phyloP scores from a whole-genome alignment of 257 asterid species.

The Lavandula angustifolia region DNA sequence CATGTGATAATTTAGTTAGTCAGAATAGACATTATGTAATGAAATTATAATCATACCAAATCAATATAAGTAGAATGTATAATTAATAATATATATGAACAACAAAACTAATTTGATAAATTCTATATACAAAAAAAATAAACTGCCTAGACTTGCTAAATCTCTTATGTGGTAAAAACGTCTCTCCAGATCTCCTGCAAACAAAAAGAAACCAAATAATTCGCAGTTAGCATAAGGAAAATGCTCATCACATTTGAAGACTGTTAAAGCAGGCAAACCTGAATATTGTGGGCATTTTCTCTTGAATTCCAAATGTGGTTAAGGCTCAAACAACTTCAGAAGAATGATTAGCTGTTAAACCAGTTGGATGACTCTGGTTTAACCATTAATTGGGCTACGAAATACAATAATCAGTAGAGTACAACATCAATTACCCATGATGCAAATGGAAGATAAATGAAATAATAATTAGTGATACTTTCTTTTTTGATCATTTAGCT shows the following conservation, averaged over 20 bases:
- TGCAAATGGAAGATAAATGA: neutral
- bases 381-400: neutral
- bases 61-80: no score
- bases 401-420: neutral
- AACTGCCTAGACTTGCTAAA: no score
- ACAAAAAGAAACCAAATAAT: neutral
- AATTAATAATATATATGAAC: no score
- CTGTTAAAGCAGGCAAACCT: conserved; percentile 43
- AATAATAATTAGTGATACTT: neutral
- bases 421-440: neutral
- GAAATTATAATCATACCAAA: no score
- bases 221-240: conserved; percentile 5
- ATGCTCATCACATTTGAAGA: neutral
- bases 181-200: conserved; percentile 71
- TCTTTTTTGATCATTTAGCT: neutral
- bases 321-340: conserved; percentile 89
- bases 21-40: no score
- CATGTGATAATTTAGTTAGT: no score
- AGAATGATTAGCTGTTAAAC: conserved; percentile 81
- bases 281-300: conserved; percentile 85
- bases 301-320: conserved; percentile 94
- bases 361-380: conserved; percentile 89
- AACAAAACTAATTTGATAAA: no score
- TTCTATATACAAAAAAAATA: no score
- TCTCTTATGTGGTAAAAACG: no score